Evolutionary conservation across 176 grass and related monocot genomes (phyloP).

Genomic region (Coix lacrymajobi): DNA sequence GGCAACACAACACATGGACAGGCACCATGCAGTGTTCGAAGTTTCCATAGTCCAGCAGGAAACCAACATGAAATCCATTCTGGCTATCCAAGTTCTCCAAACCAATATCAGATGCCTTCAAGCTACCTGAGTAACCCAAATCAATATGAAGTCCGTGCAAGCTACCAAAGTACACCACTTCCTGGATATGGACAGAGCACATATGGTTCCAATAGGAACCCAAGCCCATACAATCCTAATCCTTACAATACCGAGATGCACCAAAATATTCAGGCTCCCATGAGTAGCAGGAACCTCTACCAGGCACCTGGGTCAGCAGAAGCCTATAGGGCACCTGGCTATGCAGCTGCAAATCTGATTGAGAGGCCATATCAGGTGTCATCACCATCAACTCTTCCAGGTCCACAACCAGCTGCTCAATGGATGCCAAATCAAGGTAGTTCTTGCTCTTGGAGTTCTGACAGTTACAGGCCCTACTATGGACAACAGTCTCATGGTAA

Average conservation of each 20-base stretch:
- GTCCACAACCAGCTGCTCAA: not conserved
- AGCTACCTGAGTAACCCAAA: slow-evolving; percentile 16
- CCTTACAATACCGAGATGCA: slow-evolving; percentile 5
- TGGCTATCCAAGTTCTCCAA: slow-evolving; percentile 13
- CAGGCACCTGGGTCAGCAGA: not conserved
- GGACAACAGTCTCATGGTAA: slow-evolving; percentile 33
- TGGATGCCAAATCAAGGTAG: not conserved
- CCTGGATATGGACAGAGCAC: slow-evolving; percentile 6
- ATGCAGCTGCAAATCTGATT: slow-evolving; percentile 30
- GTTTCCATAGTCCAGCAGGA: slow-evolving; percentile 20
- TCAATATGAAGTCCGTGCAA: slow-evolving; percentile 11
- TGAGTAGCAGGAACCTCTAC: not conserved
- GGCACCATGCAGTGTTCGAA: not conserved
- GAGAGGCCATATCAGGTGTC: slow-evolving; percentile 3
- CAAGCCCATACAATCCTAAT: slow-evolving; percentile 16
- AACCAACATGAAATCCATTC: slow-evolving; percentile 5
- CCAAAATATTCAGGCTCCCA: slow-evolving; percentile 8
- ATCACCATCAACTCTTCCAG: slow-evolving; percentile 18
- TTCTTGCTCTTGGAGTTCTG: slow-evolving; percentile 2
- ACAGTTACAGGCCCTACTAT: slow-evolving; percentile 13
- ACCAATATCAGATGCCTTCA: not conserved
- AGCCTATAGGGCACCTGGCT: slow-evolving; percentile 17
- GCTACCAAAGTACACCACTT: slow-evolving; percentile 23
- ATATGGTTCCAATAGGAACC: slow-evolving; percentile 5
- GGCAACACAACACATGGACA: slow-evolving; percentile 3